phyloP scores from a whole-genome alignment of 257 asterid species.

The Solanum sitiens region DNA sequence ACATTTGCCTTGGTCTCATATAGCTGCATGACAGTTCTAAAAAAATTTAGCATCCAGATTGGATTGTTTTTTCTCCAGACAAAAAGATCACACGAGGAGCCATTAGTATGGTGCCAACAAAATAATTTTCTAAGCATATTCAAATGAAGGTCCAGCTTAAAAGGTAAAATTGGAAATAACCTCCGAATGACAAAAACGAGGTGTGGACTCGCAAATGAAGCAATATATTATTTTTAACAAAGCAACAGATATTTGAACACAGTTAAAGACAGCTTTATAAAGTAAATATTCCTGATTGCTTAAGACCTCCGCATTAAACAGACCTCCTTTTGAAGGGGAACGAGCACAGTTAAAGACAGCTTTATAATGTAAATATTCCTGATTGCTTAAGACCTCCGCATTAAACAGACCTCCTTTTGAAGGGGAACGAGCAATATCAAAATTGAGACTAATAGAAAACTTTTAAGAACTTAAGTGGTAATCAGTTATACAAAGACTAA shows the following conservation, averaged over 20 bases:
- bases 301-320: background rate
- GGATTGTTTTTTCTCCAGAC: background rate
- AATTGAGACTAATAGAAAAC: background rate
- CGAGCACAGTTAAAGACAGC: background rate
- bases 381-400: background rate
- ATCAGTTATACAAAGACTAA: background rate
- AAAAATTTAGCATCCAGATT: background rate
- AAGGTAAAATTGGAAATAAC: background rate
- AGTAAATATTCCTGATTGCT: background rate
- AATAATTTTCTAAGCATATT: background rate
- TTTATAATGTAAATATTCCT: background rate
- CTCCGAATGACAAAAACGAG: background rate
- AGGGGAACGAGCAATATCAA: background rate
- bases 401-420: background rate
- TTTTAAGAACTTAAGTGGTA: background rate
- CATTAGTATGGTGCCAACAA: background rate
- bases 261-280: background rate
- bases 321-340: background rate
- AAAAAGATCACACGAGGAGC: background rate
- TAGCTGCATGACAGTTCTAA: background rate
- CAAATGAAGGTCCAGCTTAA: background rate
- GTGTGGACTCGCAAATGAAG: background rate
- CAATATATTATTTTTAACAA: background rate
- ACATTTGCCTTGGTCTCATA: background rate
- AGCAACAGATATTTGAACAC: background rate